Conservation (phyloP, 75 land plant species). For the Isoetes taiwanensis region DNA sequence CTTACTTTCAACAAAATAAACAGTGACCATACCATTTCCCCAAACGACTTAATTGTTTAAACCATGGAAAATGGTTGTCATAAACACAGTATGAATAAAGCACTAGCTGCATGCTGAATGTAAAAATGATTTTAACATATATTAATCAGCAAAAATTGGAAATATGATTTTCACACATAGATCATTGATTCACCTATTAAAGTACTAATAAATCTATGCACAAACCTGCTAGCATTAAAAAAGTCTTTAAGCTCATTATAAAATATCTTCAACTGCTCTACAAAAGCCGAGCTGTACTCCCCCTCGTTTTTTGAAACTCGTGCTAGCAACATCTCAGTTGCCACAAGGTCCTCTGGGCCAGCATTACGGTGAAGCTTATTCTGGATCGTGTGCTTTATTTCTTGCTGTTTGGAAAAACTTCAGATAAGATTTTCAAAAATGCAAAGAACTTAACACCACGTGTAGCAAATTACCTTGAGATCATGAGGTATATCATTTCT, state of each 20-base stretch:
- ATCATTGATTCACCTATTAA: too few species aligned
- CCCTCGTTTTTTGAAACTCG: slow-evolving; percentile 77
- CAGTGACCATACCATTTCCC: too few species aligned
- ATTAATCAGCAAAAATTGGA: too few species aligned
- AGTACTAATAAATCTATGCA: neutral
- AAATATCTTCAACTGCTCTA: slow-evolving; percentile 87
- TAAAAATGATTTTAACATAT: too few species aligned
- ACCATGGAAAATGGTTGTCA: too few species aligned
- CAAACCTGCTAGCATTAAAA: slow-evolving; percentile 91
- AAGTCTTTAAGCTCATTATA: slow-evolving; percentile 81
- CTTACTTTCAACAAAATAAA: too few species aligned
- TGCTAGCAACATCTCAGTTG: slow-evolving; percentile 84
- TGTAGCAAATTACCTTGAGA: slow-evolving; percentile 43
- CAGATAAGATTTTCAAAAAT: neutral
- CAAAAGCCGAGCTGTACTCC: slow-evolving; percentile 81
- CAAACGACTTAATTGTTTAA: too few species aligned
- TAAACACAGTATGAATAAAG: too few species aligned
- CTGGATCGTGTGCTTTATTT: slow-evolving; percentile 97
- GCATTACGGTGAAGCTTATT: slow-evolving; percentile 99
- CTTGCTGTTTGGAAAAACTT: slow-evolving; percentile 45
- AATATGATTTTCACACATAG: too few species aligned
- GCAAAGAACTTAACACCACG: neutral
- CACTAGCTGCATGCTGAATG: too few species aligned
- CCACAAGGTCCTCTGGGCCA: slow-evolving; percentile 95
- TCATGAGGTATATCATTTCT: slow-evolving; percentile 95